Evolutionary conservation across 1,139 yeast genomes (phyloP).

Genomic region (Magnusiomyces suaveolens): DNA sequence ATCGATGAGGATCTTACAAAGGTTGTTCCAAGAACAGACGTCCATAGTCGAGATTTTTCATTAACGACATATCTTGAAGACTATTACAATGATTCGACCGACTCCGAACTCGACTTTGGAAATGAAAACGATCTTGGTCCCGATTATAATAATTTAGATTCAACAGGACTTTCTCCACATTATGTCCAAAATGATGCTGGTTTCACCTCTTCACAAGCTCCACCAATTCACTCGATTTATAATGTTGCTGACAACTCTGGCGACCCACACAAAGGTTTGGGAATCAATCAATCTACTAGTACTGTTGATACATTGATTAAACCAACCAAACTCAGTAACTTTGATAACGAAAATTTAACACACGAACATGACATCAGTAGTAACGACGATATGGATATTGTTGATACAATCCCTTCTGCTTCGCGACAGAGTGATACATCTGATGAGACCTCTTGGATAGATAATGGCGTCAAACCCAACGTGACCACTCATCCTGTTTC

Average conservation of each 20-base stretch:
- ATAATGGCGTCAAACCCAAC: not conserved
- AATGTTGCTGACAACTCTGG: not conserved
- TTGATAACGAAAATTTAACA: not conserved
- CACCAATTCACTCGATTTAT: not conserved
- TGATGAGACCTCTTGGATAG: not conserved
- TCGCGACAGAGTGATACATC: not conserved
- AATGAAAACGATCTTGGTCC: not conserved
- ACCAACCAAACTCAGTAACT: not conserved
- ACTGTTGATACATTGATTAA: not conserved
- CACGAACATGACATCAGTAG: not conserved
- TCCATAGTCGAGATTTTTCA: slow-evolving; percentile 3
- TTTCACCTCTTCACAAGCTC: not conserved
- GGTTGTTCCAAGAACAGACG: not conserved
- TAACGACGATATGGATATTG: not conserved
- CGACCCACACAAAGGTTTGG: not conserved
- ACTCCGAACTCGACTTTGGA: not conserved
- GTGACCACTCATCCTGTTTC: not conserved
- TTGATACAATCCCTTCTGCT: not conserved
- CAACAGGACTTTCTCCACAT: not conserved
- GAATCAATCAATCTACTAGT: not conserved
- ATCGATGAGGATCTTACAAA: not conserved
- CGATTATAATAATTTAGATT: not conserved
- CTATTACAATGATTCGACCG: not conserved
- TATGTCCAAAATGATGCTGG: not conserved
- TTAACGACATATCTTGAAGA: slow-evolving; percentile 4